phyloP scores from a whole-genome alignment of 116 monocot genomes.

The Trichopus zeylanicus region DNA sequence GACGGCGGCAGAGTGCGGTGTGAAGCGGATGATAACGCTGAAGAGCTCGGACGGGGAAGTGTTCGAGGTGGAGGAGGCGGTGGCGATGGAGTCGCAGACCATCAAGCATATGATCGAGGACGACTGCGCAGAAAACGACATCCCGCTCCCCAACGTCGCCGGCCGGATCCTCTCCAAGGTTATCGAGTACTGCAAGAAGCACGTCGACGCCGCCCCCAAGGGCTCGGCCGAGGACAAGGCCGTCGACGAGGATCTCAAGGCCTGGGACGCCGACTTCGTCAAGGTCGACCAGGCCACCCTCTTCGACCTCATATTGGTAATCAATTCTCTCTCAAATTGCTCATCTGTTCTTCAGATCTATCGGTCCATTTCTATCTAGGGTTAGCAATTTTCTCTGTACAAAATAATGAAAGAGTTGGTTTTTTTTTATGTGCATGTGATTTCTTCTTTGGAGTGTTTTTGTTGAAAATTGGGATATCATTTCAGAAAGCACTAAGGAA shows the following conservation, averaged over 20 bases:
- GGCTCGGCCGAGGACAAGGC: slow-evolving; percentile 1
- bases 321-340: background rate
- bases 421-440: background rate
- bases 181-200: slow-evolving; percentile 45
- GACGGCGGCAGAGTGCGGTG: background rate
- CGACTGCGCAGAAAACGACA: slow-evolving; percentile 22
- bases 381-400: too few relatives aligned
- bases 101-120: slow-evolving; percentile 63
- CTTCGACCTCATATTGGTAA: slow-evolving; percentile 40
- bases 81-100: slow-evolving; percentile 55
- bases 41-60: slow-evolving; percentile 43
- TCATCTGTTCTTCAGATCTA: background rate
- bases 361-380: background rate
- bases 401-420: background rate
- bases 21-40: slow-evolving; percentile 17
- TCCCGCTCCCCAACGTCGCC: slow-evolving; percentile 30
- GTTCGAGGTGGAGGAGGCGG: slow-evolving; percentile 57
- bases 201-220: slow-evolving; percentile 23
- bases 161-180: slow-evolving; percentile 46
- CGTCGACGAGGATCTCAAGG: slow-evolving; percentile 28
- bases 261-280: slow-evolving; percentile 31
- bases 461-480: too few relatives aligned
- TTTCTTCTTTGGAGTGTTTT: too few relatives aligned
- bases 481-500: too few relatives aligned
- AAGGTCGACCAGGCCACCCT: slow-evolving; percentile 36